Percentiles rank a stretch among this genome's conserved stretches.
Conservation (phyloP, 73 alveolate species). For the Tetrahymena malaccensis region DNA sequence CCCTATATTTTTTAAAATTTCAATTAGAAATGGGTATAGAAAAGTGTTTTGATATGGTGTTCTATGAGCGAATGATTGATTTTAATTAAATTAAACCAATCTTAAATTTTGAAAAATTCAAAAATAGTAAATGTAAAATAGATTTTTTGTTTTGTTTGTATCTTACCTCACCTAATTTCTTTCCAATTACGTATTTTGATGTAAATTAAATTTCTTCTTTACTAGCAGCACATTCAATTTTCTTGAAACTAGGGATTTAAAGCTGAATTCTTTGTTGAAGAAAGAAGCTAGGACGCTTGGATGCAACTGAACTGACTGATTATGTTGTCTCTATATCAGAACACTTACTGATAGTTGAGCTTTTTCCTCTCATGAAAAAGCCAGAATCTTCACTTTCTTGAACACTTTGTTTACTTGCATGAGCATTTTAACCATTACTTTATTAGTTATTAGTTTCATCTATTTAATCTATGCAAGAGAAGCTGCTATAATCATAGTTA, state of each 20-base stretch:
- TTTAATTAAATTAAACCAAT: not conserved
- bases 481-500: not conserved
- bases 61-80: not conserved
- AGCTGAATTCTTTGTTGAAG: not conserved
- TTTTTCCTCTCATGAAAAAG: not conserved
- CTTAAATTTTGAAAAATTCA: not conserved
- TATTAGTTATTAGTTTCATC: not conserved
- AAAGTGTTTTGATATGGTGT: too few relatives aligned
- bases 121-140: too few relatives aligned
- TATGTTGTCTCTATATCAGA: not conserved
- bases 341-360: not conserved
- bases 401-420: not conserved
- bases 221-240: not conserved
- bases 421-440: not conserved
- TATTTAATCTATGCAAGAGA: not conserved
- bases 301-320: not conserved
- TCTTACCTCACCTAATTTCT: not conserved
- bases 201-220: not conserved
- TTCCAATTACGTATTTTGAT: not conserved
- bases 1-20: not conserved
- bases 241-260: not conserved
- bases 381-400: not conserved
- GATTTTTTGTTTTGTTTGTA: not conserved
- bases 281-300: not conserved
- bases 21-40: not conserved